Base-by-base conservation (phyloP, 805 yeast genomes). In the Ogataea salicorniae region DNA sequence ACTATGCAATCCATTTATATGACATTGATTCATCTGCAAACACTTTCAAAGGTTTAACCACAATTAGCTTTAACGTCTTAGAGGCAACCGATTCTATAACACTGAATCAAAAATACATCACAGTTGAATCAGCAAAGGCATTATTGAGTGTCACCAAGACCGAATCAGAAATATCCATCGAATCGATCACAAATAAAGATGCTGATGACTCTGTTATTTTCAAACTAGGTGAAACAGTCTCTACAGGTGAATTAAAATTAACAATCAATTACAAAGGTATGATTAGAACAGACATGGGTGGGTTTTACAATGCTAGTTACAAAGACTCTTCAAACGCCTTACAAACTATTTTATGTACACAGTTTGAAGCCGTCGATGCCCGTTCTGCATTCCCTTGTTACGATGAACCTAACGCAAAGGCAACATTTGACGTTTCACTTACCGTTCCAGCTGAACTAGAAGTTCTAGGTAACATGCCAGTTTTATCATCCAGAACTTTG, bases 121-220 rank as follows among this genome's bases (percentile, higher is more conserved):
- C 61, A 9, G 62, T 72, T 45, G 39, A 39, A 2, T 48, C 45
- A 4, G 72, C 63, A 17, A 51, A 54, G 4, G 58, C 58, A 4
- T 42, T 39, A 1, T 33, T 48, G n/a, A 41, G 45, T 34, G 56
- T 62, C 26, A 51, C 60, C 13, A 56, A 62, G 45, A 54, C 69
- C 1, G 63, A 66, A 7, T 54, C 62, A 26, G 59, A 57, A 16
- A 48, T 67, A 33, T 49, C 46, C 17, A 51, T 59, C 13, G 31
- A 13, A 0, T 39, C 47, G 6, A 54, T 57, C 13, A 40, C 61
- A 11, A 57, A 55, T 16, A 47, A 59, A 43, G 68, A 71, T 41
- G 73, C 77, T 52, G 71, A 71, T 39, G 95, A 92, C 70, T 76
- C 80, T 37, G 80, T 81, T 42, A 75, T 77, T 41, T 74, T 89